phyloP scores from a whole-genome alignment of 805 yeast species.

The Lipomyces mesembrius region DNA sequence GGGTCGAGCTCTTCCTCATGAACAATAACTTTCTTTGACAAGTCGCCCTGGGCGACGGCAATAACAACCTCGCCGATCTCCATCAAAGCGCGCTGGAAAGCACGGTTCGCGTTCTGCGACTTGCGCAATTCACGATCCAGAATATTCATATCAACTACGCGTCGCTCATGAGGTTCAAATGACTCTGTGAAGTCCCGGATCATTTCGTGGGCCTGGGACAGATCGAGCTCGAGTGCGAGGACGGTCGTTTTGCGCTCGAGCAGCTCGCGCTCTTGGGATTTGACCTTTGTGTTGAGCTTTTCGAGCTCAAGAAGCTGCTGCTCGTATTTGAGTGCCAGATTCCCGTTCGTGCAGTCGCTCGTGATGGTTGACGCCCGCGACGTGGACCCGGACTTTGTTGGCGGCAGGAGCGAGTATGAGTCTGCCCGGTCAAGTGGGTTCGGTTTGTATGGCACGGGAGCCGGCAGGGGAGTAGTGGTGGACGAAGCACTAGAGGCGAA shows the following conservation, averaged over 20 bases:
- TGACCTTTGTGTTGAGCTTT: conserved; percentile 31
- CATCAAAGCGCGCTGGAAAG: conserved; percentile 62
- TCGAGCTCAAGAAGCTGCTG: conserved; percentile 26
- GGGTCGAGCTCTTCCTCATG: conserved; percentile 76
- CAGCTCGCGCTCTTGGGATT: conserved; percentile 32
- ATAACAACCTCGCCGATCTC: conserved; percentile 87
- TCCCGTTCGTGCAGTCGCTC: background rate
- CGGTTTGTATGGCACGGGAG: background rate
- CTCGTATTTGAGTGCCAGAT: conserved; percentile 19
- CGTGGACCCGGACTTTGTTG: background rate
- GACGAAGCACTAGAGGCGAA: background rate
- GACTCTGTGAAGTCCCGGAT: conserved; percentile 32
- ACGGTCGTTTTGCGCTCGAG: conserved; percentile 28
- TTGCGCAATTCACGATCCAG: conserved; percentile 46
- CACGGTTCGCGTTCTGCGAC: conserved; percentile 63
- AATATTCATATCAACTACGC: conserved; percentile 28
- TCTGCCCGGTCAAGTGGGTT: background rate
- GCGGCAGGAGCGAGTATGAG: background rate
- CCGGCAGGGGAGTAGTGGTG: background rate
- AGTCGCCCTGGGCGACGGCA: conserved; percentile 87
- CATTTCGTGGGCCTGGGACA: conserved; percentile 34
- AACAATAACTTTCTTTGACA: conserved; percentile 76
- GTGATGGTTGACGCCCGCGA: background rate
- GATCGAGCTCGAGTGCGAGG: conserved; percentile 33
- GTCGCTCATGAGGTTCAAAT: conserved; percentile 32